Evolutionary conservation across 208 protist species (phyloP), one percentile per base, ranked within the genome.

Genomic region (Crithidia mellificae): DNA sequence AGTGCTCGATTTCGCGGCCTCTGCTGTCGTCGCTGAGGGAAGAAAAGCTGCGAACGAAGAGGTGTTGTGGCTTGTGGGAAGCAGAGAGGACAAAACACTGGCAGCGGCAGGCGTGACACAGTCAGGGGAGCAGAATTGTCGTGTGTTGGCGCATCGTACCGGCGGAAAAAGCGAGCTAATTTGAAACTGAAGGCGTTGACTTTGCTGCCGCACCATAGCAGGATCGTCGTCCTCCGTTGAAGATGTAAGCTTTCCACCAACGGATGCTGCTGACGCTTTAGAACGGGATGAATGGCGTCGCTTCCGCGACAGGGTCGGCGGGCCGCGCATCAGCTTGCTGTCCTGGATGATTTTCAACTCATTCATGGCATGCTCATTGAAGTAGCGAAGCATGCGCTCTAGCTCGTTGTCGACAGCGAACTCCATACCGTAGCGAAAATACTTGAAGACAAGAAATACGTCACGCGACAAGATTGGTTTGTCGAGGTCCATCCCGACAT

Each of bases 401-500:
- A 95, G 71, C 41, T 95, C 90, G 49, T 95, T 95, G 62, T 95
- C 90, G 6, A 95, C 76, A 19, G 90, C 90, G 64, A 92, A 95
- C 71, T 95, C 90, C 29, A 77, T 81, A 17, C 90, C 90, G 65
- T 93, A 92, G 2, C 82, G 77, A 52, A 95, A 95, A 66, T 95
- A 95, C 72, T 95, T 95, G 46, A 89, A 78, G 0, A 95, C 72
- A 22, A 95, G 77, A 62, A 95, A 88, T 15, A 95, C 80, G 68
- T 95, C 90, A 22, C 90, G 84, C 11, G 90, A 95, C 3, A 95
- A 70, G 68, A 95, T 93, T 2, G 90, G 87, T 55, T 92, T 93
- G 51, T 95, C 90, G 5, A 95, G 68, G 51, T 95, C 87, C 90
- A 95, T 95, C 17, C 90, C 87, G 24, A 95, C 90, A 68, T 95